A percentile compares a stretch with the other conserved stretches of the same genome.
phyloP scores from a whole-genome alignment of 1,284 basidiomycete genomes.

The Cutaneotrichosporon sp. region DNA sequence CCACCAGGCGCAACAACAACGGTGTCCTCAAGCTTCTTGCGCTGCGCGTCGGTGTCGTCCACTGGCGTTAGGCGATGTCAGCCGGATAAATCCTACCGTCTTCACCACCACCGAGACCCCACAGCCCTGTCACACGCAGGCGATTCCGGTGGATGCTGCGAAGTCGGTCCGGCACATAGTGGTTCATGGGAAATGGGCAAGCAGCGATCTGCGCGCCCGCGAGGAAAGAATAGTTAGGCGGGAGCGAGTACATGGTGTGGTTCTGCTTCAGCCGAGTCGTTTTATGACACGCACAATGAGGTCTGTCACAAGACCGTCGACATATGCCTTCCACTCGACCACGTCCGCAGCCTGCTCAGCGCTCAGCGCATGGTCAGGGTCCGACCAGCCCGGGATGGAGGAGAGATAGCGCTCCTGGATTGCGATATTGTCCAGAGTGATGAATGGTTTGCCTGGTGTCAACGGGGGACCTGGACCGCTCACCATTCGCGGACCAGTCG shows the following conservation, averaged over 20 bases:
- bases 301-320: constrained; percentile 45
- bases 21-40: constrained; percentile 32
- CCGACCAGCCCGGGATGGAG: constrained; percentile 31
- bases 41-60: constrained; percentile 38
- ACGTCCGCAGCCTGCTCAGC: constrained; percentile 34
- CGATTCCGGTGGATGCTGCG: constrained; percentile 37
- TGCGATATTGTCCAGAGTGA: constrained; percentile 28
- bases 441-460: constrained; percentile 35
- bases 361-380: constrained; percentile 35
- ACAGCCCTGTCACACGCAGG: constrained; percentile 43
- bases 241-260: constrained; percentile 48
- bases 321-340: constrained; percentile 42
- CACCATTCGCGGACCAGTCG: constrained; percentile 36
- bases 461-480: constrained; percentile 1
- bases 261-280: constrained; percentile 32
- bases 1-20: constrained; percentile 44
- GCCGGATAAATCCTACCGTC: constrained; percentile 25
- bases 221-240: constrained; percentile 41
- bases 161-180: constrained; percentile 47
- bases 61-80: constrained; percentile 15
- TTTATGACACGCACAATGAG: constrained; percentile 37
- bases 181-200: constrained; percentile 39
- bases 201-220: constrained; percentile 35
- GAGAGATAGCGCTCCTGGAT: constrained; percentile 28
- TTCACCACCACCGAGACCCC: constrained; percentile 44